A percentile compares a stretch with the other conserved stretches of the same genome.
These are phyloP conservation scores for Smithsoniella earleae DNA, from an alignment of 163 green algal genomes.

Conservation along the genomic window DNA sequence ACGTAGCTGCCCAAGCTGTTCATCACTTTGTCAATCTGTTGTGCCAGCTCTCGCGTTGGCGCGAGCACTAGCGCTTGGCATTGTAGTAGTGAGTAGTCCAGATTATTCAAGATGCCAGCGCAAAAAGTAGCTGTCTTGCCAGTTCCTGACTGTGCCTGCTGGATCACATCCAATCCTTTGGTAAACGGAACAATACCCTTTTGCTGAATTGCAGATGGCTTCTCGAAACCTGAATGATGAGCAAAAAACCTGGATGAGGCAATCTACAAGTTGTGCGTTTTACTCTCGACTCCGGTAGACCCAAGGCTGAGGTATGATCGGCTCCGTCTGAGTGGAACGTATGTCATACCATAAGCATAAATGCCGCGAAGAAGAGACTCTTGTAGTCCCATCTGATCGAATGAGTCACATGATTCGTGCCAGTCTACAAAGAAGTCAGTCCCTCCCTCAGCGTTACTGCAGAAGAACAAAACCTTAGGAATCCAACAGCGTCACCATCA, in stretches of 20 bases:
- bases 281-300: no score
- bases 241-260: no score
- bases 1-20: slow-evolving; percentile 89
- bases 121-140: slow-evolving; percentile 99
- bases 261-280: no score
- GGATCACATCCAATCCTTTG: slow-evolving; percentile 97
- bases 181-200: slow-evolving; percentile 98
- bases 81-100: slow-evolving; percentile 87
- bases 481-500: neutral
- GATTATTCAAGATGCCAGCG: slow-evolving; percentile 94
- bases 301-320: no score
- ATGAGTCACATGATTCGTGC: slow-evolving; percentile 93
- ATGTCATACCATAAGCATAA: slow-evolving; percentile 93
- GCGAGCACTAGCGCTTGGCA: slow-evolving; percentile 97
- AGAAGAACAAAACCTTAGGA: neutral
- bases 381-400: slow-evolving; percentile 96
- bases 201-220: slow-evolving; percentile 99
- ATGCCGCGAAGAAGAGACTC: slow-evolving; percentile 99
- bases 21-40: slow-evolving; percentile 99
- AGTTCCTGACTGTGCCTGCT: slow-evolving; percentile 99
- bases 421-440: slow-evolving; percentile 91
- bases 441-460: slow-evolving; percentile 41
- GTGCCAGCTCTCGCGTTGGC: slow-evolving; percentile 94
- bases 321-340: no score
- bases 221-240: slow-evolving; percentile 96